These are phyloP conservation scores for Thielaviopsis musarum DNA, from an alignment of 2,329 filamentous ascomycete genomes.

Conservation along the genomic window DNA sequence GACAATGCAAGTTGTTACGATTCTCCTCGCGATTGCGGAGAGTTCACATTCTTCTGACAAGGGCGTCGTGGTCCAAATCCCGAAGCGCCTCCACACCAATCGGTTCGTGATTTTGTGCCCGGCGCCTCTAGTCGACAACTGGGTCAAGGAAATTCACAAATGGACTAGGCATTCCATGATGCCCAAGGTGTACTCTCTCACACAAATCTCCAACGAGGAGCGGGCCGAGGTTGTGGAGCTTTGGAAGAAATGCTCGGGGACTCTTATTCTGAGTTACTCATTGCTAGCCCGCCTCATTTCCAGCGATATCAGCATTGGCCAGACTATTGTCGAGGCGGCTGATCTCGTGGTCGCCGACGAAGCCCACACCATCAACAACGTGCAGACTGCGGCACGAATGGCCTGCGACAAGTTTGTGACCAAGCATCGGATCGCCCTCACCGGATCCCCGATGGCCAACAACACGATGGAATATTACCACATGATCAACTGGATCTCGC, in stretches of 20 bases:
- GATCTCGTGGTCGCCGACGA: conserved; percentile 73
- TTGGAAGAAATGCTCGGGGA: conserved; percentile 51
- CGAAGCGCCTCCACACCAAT: conserved; percentile 41
- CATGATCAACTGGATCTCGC: conserved; percentile 80
- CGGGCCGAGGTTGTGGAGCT: conserved; percentile 11
- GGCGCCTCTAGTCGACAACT: conserved; percentile 59
- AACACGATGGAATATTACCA: conserved; percentile 68
- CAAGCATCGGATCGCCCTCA: conserved; percentile 61
- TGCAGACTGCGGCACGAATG: conserved; percentile 22
- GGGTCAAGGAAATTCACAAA: conserved; percentile 54
- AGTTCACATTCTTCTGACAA: conserved; percentile 42
- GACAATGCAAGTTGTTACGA: conserved; percentile 76
- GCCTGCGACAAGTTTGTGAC: conserved; percentile 46
- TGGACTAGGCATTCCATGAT: conserved; percentile 22
- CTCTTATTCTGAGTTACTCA: conserved; percentile 61
- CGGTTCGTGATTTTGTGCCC: conserved; percentile 63
- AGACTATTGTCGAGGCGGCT: conserved; percentile 40
- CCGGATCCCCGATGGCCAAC: conserved; percentile 74
- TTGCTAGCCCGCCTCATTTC: conserved; percentile 31
- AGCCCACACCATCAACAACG: conserved; percentile 64
- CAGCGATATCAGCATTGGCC: conserved; percentile 20
- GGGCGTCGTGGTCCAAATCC: conserved; percentile 47
- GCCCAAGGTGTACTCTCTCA: conserved; percentile 2
- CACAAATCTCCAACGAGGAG: neutral
- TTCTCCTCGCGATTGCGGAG: conserved; percentile 59